Percentiles rank a stretch among this genome's conserved stretches.
Evolutionary conservation across 352 stramenopile species (phyloP).

Genomic region (Phytophthora citrophthora): DNA sequence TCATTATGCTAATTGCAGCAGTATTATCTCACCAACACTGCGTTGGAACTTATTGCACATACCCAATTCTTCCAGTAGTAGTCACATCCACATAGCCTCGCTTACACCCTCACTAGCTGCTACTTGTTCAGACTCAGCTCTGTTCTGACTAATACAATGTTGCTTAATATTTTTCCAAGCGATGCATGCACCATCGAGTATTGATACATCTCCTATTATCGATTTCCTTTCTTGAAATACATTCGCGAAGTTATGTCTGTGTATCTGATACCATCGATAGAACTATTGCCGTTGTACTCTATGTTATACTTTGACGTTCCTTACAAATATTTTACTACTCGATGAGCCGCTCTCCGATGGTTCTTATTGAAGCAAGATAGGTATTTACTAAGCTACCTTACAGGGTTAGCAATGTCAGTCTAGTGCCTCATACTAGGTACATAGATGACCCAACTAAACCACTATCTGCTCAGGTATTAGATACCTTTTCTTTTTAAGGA

Average conservation of each 20-base stretch:
- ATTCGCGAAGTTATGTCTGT: constrained; percentile 4
- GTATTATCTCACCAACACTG: background rate
- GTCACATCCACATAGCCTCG: background rate
- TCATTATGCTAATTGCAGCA: constrained; percentile 2
- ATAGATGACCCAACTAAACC: background rate
- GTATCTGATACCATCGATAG: background rate
- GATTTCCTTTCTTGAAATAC: constrained; percentile 2
- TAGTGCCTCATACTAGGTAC: constrained; percentile 1
- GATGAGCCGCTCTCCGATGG: background rate
- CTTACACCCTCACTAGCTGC: constrained; percentile 2
- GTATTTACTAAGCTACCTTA: constrained; percentile 3
- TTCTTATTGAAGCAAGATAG: constrained; percentile 7
- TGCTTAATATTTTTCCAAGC: constrained; percentile 6
- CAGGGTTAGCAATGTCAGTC: constrained; percentile 5
- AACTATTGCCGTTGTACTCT: background rate
- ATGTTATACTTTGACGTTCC: constrained; percentile 6
- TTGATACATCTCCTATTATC: constrained; percentile 4
- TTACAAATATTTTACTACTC: constrained; percentile 12
- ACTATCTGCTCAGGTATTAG: constrained; percentile 2
- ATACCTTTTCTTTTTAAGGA: background rate
- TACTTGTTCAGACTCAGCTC: constrained; percentile 1
- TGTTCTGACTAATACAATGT: constrained; percentile 2
- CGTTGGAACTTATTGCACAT: background rate
- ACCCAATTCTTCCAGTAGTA: constrained; percentile 3
- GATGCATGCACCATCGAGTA: constrained; percentile 7